Base-by-base conservation (phyloP, 805 yeast species). In the Millerozyma miso region DNA sequence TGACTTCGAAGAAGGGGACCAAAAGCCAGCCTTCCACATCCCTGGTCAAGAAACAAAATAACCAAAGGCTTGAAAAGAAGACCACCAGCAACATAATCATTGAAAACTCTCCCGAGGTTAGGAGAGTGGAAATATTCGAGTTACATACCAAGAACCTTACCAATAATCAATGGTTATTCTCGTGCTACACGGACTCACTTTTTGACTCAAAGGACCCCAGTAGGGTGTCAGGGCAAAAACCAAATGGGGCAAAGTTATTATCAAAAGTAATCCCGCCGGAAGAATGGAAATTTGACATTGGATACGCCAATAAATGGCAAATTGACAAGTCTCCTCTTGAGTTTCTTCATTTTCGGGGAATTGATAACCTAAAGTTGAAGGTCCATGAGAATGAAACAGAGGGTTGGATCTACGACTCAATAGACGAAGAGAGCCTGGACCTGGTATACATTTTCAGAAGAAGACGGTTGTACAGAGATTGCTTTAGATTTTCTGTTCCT, bases 111-210 rank as follows among this genome's bases (percentile, higher is more conserved):
- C 83, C 88, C 0, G 81, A 80, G 38, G 59, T 65, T 0, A 67
- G 79, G 35, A 59, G 65, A n/a, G 89, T 87, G 5, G 95, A 89
- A 55, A 69, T 90, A 1, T 90, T 73, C 58, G 96, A 89, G 59
- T 71, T 89, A 18, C 85, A 85, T 56, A 71, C 74, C 35, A 83
- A 75, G 50, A 85, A 85, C 32, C 61, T 79, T 19, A 73, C 84
- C 2, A 76, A 80, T 0, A 66, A 73, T 4, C 71, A 71, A 20
- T 89, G 91, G 86, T 70, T 74, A 32, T 76, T 81, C 20, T 77
- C 77, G 55, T 58, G 75, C 17, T 86, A 73, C 55, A 73, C 91
- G 0, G 66, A 67, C 10, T 65, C 67, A 2, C 58, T 81, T 0
- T 90, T 83, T 59, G 82, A 78, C 44, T 56, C 59, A 15, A 60